These are phyloP conservation scores for Phylloporus scabripes DNA, from an alignment of 768 basidiomycete species.

Conservation along the genomic window DNA sequence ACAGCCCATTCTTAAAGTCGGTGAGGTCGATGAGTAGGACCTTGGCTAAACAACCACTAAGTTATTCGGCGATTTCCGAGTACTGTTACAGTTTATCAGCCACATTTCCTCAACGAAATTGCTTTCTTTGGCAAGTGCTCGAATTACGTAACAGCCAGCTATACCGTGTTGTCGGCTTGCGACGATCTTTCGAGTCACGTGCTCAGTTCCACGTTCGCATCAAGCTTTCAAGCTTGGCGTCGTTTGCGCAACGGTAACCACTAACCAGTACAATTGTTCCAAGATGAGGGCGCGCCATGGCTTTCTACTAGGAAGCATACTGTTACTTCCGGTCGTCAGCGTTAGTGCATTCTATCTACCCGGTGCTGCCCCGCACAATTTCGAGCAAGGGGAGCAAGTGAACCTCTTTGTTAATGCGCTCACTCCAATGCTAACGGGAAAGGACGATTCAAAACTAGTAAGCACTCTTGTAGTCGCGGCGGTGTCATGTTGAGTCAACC, in stretches of 20 bases:
- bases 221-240: background rate
- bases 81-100: conserved; percentile 41
- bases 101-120: conserved; percentile 11
- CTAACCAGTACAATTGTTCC: background rate
- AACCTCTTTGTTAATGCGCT: conserved; percentile 82
- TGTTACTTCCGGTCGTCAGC: conserved; percentile 15
- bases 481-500: conserved; percentile 5
- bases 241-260: background rate
- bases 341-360: conserved; percentile 84
- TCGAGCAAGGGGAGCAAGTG: conserved; percentile 65
- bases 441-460: conserved; percentile 70
- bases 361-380: conserved; percentile 84
- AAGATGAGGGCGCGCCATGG: conserved; percentile 19
- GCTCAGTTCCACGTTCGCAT: conserved; percentile 8
- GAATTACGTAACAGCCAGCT: background rate
- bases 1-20: conserved; percentile 81
- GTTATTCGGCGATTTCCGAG: conserved; percentile 28
- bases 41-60: conserved; percentile 3
- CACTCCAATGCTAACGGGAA: conserved; percentile 74
- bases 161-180: background rate
- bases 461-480: conserved; percentile 21
- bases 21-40: conserved; percentile 39
- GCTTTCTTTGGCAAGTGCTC: background rate
- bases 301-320: conserved; percentile 12
- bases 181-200: conserved; percentile 13